Conservation (phyloP, 352 stramenopile genomes). For the Globisporangium radiosum region DNA sequence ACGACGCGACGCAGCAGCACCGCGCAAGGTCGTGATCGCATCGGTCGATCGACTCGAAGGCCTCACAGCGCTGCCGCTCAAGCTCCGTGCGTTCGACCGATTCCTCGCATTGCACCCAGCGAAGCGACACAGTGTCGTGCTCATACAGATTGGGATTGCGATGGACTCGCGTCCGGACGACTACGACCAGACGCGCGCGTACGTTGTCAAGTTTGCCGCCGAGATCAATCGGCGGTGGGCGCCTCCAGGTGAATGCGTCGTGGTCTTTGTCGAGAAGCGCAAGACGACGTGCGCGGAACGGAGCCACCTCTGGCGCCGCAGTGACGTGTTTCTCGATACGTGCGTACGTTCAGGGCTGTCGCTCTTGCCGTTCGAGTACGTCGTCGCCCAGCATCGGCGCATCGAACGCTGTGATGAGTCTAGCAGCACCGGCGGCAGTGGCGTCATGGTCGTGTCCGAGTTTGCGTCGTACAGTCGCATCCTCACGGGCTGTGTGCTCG, state of each 20-base stretch:
- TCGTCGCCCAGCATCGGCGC: constrained; percentile 57
- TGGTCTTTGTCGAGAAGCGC: constrained; percentile 64
- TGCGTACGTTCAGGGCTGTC: constrained; percentile 62
- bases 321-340: constrained; percentile 65
- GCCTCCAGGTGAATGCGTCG: constrained; percentile 41
- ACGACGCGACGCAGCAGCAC: too few species aligned
- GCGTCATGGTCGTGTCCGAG: constrained; percentile 93
- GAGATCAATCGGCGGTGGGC: constrained; percentile 90
- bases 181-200: constrained; percentile 89
- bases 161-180: constrained; percentile 86
- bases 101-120: constrained; percentile 89
- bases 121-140: constrained; percentile 57
- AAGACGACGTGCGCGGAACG: constrained; percentile 65
- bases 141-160: constrained; percentile 70
- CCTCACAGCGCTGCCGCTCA: constrained; percentile 94
- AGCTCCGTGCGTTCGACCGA: constrained; percentile 94
- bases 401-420: constrained; percentile 25
- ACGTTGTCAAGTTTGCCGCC: constrained; percentile 85
- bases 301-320: constrained; percentile 61
- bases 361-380: constrained; percentile 73
- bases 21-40: constrained; percentile 64
- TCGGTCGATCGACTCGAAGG: constrained; percentile 94
- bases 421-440: constrained; percentile 34
- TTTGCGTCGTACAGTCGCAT: constrained; percentile 96
- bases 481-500: constrained; percentile 92